These are phyloP conservation scores for Apiospora arundinis DNA, from an alignment of 2,329 filamentous ascomycete genomes.

Conservation along the genomic window DNA sequence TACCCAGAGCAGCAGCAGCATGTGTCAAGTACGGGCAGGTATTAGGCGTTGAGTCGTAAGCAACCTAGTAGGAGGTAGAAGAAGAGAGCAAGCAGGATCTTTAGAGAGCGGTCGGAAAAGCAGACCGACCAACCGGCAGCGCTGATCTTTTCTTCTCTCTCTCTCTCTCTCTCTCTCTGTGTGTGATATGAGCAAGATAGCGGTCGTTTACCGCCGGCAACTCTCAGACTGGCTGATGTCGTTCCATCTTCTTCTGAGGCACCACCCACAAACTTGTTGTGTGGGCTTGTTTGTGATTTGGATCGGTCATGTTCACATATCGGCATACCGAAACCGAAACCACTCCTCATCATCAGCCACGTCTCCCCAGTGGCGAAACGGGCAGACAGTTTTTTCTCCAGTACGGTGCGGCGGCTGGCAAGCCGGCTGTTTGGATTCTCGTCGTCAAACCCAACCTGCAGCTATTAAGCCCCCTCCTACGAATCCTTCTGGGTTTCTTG, in stretches of 20 bases:
- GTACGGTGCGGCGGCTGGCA: background rate
- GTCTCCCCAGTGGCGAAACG: background rate
- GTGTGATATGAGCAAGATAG: background rate
- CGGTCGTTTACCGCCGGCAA: slow-evolving; percentile 1
- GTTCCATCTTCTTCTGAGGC: background rate
- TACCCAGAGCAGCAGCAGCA: background rate
- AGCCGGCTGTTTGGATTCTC: background rate
- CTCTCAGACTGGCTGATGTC: background rate
- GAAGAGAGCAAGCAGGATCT: background rate
- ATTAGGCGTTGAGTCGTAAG: no score
- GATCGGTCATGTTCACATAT: slow-evolving; percentile 4
- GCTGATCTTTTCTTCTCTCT: background rate
- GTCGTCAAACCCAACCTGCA: background rate
- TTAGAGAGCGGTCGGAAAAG: background rate
- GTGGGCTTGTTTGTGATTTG: background rate
- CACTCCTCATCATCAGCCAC: background rate
- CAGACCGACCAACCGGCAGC: background rate
- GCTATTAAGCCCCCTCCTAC: background rate
- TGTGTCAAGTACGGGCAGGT: background rate
- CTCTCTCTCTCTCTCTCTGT: background rate
- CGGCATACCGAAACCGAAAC: slow-evolving; percentile 1
- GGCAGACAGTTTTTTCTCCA: background rate
- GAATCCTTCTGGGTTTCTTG: background rate
- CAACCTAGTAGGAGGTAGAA: background rate
- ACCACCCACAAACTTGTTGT: background rate